These are phyloP conservation scores for Cochliopodium minus DNA, from an alignment of 208 protist genomes.

Conservation along the genomic window DNA sequence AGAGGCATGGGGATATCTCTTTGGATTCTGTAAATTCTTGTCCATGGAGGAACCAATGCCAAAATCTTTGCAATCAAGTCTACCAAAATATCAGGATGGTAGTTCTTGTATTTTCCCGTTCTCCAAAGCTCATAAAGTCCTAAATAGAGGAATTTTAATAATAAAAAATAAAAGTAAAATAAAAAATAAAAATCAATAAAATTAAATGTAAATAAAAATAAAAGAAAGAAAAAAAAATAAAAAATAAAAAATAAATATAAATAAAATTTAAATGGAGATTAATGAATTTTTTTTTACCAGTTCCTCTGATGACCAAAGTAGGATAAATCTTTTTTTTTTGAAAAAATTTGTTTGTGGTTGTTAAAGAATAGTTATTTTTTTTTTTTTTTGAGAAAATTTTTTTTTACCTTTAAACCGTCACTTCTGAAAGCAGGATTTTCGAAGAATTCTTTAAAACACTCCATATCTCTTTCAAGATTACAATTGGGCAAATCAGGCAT, in stretches of 20 bases:
- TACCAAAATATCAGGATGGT: slow-evolving; percentile 61
- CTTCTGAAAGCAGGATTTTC: slow-evolving; percentile 74
- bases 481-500: slow-evolving; percentile 96
- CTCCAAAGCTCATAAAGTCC: slow-evolving; percentile 89
- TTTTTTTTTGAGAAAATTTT: too few relatives aligned
- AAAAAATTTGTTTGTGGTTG: too few relatives aligned
- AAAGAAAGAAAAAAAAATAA: background rate
- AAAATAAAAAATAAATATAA: slow-evolving; percentile 1
- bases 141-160: background rate
- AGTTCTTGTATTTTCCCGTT: slow-evolving; percentile 71
- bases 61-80: slow-evolving; percentile 82
- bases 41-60: slow-evolving; percentile 86
- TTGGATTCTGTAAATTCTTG: slow-evolving; percentile 88
- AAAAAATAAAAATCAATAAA: too few relatives aligned
- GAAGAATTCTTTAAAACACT: slow-evolving; percentile 81
- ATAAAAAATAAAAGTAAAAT: too few relatives aligned
- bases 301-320: slow-evolving; percentile 95
- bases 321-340: slow-evolving; percentile 99
- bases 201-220: too few relatives aligned
- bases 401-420: slow-evolving; percentile 94
- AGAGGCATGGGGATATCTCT: slow-evolving; percentile 93
- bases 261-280: slow-evolving; percentile 34
- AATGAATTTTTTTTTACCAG: too few relatives aligned
- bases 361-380: too few relatives aligned
- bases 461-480: slow-evolving; percentile 68